A percentile compares a stretch with the other conserved stretches of the same genome.
phyloP scores from a whole-genome alignment of 2,329 filamentous ascomycete genomes.

The Phaeosphaeria sp. region DNA sequence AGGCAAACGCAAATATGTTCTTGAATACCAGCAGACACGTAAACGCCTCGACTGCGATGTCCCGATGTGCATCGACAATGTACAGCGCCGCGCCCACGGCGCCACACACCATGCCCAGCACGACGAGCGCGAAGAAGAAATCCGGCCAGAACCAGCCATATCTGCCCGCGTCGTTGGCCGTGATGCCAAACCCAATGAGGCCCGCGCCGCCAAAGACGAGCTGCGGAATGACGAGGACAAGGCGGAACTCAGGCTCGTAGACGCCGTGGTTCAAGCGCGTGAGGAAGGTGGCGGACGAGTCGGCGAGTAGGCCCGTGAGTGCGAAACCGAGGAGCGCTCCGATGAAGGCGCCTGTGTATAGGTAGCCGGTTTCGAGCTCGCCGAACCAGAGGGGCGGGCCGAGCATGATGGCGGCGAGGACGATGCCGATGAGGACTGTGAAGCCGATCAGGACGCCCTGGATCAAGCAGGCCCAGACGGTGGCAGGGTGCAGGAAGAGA shows the following conservation, averaged over 20 bases:
- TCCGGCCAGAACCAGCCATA: slow-evolving; percentile 78
- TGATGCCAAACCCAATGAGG: slow-evolving; percentile 83
- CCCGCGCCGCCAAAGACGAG: slow-evolving; percentile 78
- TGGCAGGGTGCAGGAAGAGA: slow-evolving; percentile 73
- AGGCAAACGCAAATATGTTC: slow-evolving; percentile 86
- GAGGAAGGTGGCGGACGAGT: slow-evolving; percentile 73
- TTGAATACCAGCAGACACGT: slow-evolving; percentile 93
- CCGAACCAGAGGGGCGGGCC: slow-evolving; percentile 82
- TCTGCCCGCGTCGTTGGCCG: slow-evolving; percentile 63
- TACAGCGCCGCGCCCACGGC: slow-evolving; percentile 86
- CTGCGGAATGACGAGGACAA: slow-evolving; percentile 83
- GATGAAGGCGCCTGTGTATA: slow-evolving; percentile 79
- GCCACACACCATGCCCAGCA: slow-evolving; percentile 90
- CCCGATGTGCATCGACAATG: slow-evolving; percentile 89
- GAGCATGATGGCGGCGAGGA: slow-evolving; percentile 82
- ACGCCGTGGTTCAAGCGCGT: slow-evolving; percentile 78
- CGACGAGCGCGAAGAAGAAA: slow-evolving; percentile 82
- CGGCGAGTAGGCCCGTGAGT: slow-evolving; percentile 75
- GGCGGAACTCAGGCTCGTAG: slow-evolving; percentile 91
- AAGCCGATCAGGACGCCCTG: slow-evolving; percentile 93
- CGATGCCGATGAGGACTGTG: slow-evolving; percentile 89
- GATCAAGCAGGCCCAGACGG: slow-evolving; percentile 78
- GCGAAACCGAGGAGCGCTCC: slow-evolving; percentile 80
- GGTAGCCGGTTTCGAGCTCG: slow-evolving; percentile 84
- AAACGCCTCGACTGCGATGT: slow-evolving; percentile 85